Percentiles rank a stretch among this genome's conserved stretches.
phyloP scores from a whole-genome alignment of 148 eudicot species.

The Silene uniflora region DNA sequence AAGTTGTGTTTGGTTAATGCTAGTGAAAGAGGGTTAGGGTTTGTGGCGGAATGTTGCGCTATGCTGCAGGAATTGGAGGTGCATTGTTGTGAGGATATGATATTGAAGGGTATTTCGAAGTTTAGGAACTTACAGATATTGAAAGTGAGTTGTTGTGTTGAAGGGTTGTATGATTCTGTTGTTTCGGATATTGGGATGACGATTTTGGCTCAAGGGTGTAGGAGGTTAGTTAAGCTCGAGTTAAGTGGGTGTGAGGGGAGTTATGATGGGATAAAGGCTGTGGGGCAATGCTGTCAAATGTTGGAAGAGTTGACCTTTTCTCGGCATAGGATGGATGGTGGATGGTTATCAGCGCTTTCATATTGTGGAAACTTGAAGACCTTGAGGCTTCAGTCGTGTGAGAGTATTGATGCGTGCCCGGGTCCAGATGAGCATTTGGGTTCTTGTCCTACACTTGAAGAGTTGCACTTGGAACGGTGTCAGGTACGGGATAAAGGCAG shows the following conservation, averaged over 20 bases:
- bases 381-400: constrained; percentile 61
- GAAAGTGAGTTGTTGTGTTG: constrained; percentile 54
- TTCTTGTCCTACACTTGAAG: constrained; percentile 62
- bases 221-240: constrained; percentile 77
- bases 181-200: constrained; percentile 91
- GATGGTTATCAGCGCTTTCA: constrained; percentile 84
- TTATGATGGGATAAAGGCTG: constrained; percentile 93
- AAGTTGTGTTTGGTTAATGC: constrained; percentile 52
- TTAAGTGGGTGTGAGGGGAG: constrained; percentile 92
- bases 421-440: constrained; percentile 88
- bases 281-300: constrained; percentile 95
- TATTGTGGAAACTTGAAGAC: constrained; percentile 85
- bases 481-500: constrained; percentile 64
- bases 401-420: constrained; percentile 58
- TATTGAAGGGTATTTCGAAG: constrained; percentile 45
- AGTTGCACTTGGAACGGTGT: constrained; percentile 67
- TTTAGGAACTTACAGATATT: constrained; percentile 79
- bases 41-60: constrained; percentile 51
- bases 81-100: constrained; percentile 56
- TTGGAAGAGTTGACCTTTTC: constrained; percentile 73
- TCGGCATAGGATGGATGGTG: constrained; percentile 81
- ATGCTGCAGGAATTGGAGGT: constrained; percentile 78
- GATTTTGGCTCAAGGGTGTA: constrained; percentile 86
- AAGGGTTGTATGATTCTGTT: constrained; percentile 60
- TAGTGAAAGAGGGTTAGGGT: constrained; percentile 48